Conservation (phyloP, 139 green algal genomes). For the Marvania coccoides region DNA sequence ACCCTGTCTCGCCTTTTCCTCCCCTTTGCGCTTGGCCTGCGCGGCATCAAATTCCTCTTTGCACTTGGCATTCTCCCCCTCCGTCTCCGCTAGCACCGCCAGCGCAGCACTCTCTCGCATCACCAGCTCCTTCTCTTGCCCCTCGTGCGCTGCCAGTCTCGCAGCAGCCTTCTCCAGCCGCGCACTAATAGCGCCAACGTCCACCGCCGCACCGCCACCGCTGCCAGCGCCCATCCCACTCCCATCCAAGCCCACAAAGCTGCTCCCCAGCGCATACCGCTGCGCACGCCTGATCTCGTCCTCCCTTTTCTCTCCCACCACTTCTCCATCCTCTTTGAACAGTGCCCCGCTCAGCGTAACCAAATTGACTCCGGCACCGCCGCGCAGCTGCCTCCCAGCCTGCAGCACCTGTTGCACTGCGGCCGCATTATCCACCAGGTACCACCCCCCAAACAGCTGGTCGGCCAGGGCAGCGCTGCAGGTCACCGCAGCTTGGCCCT, state of each 20-base stretch:
- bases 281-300: background rate
- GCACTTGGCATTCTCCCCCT: too few relatives aligned
- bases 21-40: background rate
- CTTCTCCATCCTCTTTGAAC: slow-evolving; percentile 65
- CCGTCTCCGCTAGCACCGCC: too few relatives aligned
- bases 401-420: background rate
- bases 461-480: slow-evolving; percentile 5
- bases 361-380: background rate
- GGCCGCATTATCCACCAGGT: slow-evolving; percentile 26
- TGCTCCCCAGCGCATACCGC: background rate
- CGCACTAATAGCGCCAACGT: background rate
- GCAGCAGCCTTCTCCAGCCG: background rate
- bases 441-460: slow-evolving; percentile 40
- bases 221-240: too few relatives aligned
- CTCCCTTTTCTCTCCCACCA: slow-evolving; percentile 13
- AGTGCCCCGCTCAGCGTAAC: background rate
- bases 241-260: background rate
- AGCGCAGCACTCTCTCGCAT: too few relatives aligned
- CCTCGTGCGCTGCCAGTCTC: too few relatives aligned
- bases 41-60: too few relatives aligned
- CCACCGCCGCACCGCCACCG: background rate
- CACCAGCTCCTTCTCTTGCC: too few relatives aligned
- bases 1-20: too few relatives aligned
- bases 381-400: background rate
- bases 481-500: background rate